Evolutionary conservation across 345 rosid species (phyloP), one percentile per base, ranked within the genome.

Genomic region (Pistacia vera): DNA sequence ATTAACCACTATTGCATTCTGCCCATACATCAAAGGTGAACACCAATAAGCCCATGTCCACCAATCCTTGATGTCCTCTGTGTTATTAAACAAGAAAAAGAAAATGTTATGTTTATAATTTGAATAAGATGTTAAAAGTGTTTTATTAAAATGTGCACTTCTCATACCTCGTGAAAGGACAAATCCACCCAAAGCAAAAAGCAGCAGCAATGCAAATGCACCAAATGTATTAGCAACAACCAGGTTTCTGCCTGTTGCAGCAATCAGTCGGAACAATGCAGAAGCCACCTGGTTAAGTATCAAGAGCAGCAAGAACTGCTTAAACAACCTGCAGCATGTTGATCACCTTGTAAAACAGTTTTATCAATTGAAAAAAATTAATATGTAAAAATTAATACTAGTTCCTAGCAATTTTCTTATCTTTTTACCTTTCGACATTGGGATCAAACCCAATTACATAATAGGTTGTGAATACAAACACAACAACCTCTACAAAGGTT

Each of bases 381-480:
- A 28, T 52, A 4, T 2, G 46, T 36, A 49, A 22, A n/a, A 55
- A 61, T 17, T 3, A 16, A 8, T 18, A 18, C 44, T 30, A 10
- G 5, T 48, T 17, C 22, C 18, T 8, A 2, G 67, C 35, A n/a
- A 44, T n/a, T 5, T 28, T 55, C 51, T 49, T 16, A 20, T 5
- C 18, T 57, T 56, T 46, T 59, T 81, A 90, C 98, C 97, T 93
- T 85, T 75, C 90, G 35, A 86, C 72, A 76, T 79, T 14, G 3
- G 98, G 90, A 85, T 92, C 98, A 74, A 81, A 88, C 22, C 97
- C 98, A 6, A 86, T 81, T 71, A 88, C 91, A 51, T 92, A 94
- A 79, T 94, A 94, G 36, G 92, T 86, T 22, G 80, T 9, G 82
- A 89, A 88, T 22, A 88, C 85, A 88, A 91, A 87, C 36, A 85